Evolutionary conservation across 2,329 filamentous ascomycete genomes (phyloP), one percentile per base, ranked within the genome.

Genomic region (Seiridium cupressi): DNA sequence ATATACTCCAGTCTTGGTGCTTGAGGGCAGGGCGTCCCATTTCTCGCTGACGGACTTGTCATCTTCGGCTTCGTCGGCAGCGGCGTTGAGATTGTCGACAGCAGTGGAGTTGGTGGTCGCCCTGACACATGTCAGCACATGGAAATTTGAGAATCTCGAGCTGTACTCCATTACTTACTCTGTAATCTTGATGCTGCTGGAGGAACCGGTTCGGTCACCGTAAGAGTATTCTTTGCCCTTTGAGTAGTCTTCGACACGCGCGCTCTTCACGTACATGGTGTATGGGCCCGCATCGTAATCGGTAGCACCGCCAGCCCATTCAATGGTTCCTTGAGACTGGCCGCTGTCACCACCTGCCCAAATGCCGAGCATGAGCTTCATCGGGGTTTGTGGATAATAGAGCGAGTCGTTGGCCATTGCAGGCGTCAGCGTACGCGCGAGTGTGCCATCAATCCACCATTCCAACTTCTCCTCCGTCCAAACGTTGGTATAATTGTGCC

Each of bases 311-410:
- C 89, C 89, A 60, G 89, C 89, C 89, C 89, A 92, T 59, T 86
- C 77, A 56, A 89, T 84, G 2, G 86, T 89, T 10, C 83, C 79
- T 55, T 81, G 48, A 47, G 82, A 73, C 69, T 88, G 72, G 46
- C 76, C 70, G 5, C 85, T 75, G 64, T 91, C 81, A 62, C 87
- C 81, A 59, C 85, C 81, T 56, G 88, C 84, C 82, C 86, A 89
- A 65, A 89, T 87, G 58, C 89, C 88, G 18, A 91, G 69, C 57
- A 85, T 86, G 55, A 91, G 74, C 55, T 85, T 84, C 87, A 90
- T 89, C 1, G 91, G 91, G 0, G 90, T 93, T 71, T 94, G 91
- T 0, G 91, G 91, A 72, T 85, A 93, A 70, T 84, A 83, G 55
- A 82, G 72, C 10, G 86, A 86, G 65, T 82, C 82, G 70, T 87